A percentile compares a stretch with the other conserved stretches of the same genome.
Conservation (phyloP, 768 basidiomycete species). For the Pleurotus citrinopileatus region DNA sequence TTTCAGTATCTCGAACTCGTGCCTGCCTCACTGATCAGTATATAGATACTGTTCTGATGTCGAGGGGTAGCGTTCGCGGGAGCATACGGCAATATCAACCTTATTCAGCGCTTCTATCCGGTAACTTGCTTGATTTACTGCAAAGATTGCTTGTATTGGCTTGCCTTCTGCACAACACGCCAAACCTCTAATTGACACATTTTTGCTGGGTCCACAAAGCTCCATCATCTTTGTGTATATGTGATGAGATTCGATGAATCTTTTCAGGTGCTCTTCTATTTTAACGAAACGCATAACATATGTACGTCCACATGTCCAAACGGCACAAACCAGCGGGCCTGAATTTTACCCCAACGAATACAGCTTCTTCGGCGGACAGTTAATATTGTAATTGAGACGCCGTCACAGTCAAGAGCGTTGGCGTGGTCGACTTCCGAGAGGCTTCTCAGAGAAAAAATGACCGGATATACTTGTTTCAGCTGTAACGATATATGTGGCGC, state of each 20-base stretch:
- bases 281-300: slow-evolving; percentile 9
- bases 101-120: slow-evolving; percentile 5
- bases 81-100: slow-evolving; percentile 7
- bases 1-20: not conserved
- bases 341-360: slow-evolving; percentile 7
- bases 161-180: not conserved
- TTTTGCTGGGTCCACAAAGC: not conserved
- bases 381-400: slow-evolving; percentile 7
- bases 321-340: not conserved
- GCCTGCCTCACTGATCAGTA: slow-evolving; percentile 3
- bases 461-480: not conserved
- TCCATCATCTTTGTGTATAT: not conserved
- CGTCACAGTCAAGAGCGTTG: not conserved
- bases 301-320: slow-evolving; percentile 8
- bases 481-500: not conserved
- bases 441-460: not conserved
- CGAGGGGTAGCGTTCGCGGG: slow-evolving; percentile 4
- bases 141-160: not conserved
- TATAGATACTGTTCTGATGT: not conserved
- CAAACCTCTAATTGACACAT: slow-evolving; percentile 10
- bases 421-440: not conserved
- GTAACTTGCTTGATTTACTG: slow-evolving; percentile 10
- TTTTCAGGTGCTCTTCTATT: not conserved
- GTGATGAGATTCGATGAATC: not conserved
- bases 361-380: slow-evolving; percentile 1